A percentile compares a stretch with the other conserved stretches of the same genome.
These are phyloP conservation scores for Hordeum pubiflorum DNA, from an alignment of 202 grass and related monocot genomes.

Conservation along the genomic window DNA sequence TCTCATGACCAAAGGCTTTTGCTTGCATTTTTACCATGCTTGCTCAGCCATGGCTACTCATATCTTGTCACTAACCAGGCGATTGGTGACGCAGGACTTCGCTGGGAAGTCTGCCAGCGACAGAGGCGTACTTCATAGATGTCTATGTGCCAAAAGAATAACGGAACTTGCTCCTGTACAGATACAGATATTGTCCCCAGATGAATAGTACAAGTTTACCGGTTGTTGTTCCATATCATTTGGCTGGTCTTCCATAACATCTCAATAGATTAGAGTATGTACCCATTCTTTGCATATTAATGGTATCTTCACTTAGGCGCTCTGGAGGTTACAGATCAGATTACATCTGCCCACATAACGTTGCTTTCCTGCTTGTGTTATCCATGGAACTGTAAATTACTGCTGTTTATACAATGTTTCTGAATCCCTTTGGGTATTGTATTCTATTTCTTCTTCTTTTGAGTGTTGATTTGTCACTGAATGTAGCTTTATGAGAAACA, in stretches of 20 bases:
- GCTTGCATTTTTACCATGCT: slow-evolving; percentile 46
- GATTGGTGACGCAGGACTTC: slow-evolving; percentile 28
- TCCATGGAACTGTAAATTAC: slow-evolving; percentile 17
- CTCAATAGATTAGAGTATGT: slow-evolving; percentile 25
- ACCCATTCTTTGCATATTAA: slow-evolving; percentile 26
- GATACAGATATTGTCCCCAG: slow-evolving; percentile 50
- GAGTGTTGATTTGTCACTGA: background rate
- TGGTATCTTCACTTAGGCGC: slow-evolving; percentile 3
- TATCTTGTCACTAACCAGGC: slow-evolving; percentile 42
- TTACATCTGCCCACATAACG: background rate
- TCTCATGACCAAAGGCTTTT: slow-evolving; percentile 46
- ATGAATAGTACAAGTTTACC: slow-evolving; percentile 33
- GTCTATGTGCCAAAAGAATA: slow-evolving; percentile 65
- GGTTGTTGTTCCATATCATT: slow-evolving; percentile 27
- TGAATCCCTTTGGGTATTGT: background rate
- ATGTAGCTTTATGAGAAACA: background rate
- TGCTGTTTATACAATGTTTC: background rate
- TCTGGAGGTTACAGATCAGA: background rate
- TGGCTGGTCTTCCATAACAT: slow-evolving; percentile 7
- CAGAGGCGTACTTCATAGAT: slow-evolving; percentile 17
- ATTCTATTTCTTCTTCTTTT: background rate
- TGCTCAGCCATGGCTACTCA: slow-evolving; percentile 22
- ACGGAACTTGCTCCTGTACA: slow-evolving; percentile 76
- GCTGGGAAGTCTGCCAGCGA: slow-evolving; percentile 31
- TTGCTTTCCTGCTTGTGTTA: background rate